Base-by-base conservation (phyloP, 2,329 filamentous ascomycete genomes). In the Xylariaceae sp. region DNA sequence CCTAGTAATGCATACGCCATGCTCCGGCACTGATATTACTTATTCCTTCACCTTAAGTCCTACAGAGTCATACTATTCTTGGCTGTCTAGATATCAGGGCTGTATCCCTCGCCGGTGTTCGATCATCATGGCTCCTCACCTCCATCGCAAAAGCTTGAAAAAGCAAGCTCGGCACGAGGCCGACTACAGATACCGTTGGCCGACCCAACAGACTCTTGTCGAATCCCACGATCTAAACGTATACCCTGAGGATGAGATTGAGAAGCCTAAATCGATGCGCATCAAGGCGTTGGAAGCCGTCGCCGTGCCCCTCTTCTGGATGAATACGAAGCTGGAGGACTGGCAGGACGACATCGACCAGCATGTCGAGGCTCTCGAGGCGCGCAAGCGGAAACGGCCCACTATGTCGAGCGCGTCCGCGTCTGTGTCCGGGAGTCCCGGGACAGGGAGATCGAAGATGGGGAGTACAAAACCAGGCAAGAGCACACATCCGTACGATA, bases 401-500 rank as follows among this genome's bases (percentile, higher is more conserved):
- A 66, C 48, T 20, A 5, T 26, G 2, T 52, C 52, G 12, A 54
- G 6, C 14, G 12, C 12, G 32, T 37, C 14, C 14, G 6, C 12
- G 14, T 37, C 53, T 12, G 37, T 50, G 16, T 42, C 44, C 14
- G 52, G 41, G 41, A 32, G 20, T 23, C n/a, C 48, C 10, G 20
- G 42, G 16, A 32, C 10, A 40, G 40, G 20, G 23, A 47, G 21
- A 7, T 40, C 32, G 2, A 20, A n/a, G 14, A 16, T 44, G 18
- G 43, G 45, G n/a, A 57, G 56, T 12, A 42, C 44, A 3, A 64
- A 53, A 20, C 68, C 68, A 1, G 70, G 70, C 4, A 62, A 65
- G 46, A 70, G 69, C 54, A 71, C 62, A 12, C 65, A 71, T 26
- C 70, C 70, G 0, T 71, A 71, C 45, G 68, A 71, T 41, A 71